These are phyloP conservation scores for Alternaria infectoria DNA, from an alignment of 2,329 filamentous ascomycete genomes.

Conservation along the genomic window DNA sequence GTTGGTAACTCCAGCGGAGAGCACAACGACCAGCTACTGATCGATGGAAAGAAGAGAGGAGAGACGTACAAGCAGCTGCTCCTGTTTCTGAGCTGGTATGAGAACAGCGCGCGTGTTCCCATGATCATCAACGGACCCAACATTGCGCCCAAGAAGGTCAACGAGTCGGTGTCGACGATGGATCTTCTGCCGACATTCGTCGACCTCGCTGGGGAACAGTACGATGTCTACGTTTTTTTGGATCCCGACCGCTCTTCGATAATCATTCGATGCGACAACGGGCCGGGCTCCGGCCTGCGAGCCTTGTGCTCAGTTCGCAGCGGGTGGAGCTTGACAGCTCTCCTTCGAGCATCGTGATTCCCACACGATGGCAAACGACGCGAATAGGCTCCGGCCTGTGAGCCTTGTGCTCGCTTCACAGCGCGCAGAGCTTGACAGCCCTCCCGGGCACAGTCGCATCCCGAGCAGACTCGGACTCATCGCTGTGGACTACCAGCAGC, in stretches of 20 bases:
- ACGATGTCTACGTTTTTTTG: too few relatives aligned
- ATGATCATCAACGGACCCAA: constrained; percentile 81
- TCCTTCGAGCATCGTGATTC: background rate
- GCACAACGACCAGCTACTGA: background rate
- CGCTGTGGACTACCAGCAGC: constrained; percentile 49
- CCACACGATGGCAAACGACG: too few relatives aligned
- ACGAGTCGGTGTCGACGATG: constrained; percentile 70
- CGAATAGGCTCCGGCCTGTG: constrained; percentile 5
- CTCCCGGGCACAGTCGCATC: constrained; percentile 19
- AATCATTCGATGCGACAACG: too few relatives aligned
- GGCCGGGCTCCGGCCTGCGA: background rate
- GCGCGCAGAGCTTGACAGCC: background rate
- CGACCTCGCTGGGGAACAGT: too few relatives aligned
- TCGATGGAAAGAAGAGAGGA: background rate
- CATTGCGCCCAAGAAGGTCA: constrained; percentile 77
- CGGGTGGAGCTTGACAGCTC: background rate
- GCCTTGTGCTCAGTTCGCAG: background rate
- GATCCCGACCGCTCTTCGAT: too few relatives aligned
- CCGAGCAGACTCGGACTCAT: constrained; percentile 26
- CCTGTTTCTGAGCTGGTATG: constrained; percentile 81
- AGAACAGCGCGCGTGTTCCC: constrained; percentile 87
- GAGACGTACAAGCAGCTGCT: background rate
- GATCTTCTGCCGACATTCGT: too few relatives aligned
- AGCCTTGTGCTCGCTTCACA: background rate
- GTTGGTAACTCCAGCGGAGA: background rate